phyloP scores from a whole-genome alignment of 2,329 filamentous ascomycete species.

The Epichloe festucae region DNA sequence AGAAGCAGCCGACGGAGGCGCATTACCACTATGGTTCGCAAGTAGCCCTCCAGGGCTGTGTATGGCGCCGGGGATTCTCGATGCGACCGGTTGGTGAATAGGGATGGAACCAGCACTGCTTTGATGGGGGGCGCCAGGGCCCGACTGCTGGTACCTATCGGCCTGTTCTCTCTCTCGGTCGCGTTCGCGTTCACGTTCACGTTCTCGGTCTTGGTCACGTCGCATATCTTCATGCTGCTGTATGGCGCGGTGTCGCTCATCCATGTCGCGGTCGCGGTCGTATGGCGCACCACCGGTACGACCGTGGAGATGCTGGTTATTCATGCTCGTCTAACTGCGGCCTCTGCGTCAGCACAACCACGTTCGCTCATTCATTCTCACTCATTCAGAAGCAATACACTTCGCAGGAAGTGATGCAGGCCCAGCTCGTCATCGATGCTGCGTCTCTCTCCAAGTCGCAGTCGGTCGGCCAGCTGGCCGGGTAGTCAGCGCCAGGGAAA shows the following conservation, averaged over 20 bases:
- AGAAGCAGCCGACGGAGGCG: conserved; percentile 35
- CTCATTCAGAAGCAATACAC: not conserved
- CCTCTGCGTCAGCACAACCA: conserved; percentile 3
- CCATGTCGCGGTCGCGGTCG: conserved; percentile 36
- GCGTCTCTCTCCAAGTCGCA: not conserved
- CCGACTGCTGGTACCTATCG: conserved; percentile 54
- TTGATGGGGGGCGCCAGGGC: conserved; percentile 45
- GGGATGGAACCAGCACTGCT: conserved; percentile 80
- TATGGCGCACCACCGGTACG: conserved; percentile 27
- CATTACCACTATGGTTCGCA: conserved; percentile 53
- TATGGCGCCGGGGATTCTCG: conserved; percentile 66
- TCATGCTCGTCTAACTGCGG: conserved; percentile 25
- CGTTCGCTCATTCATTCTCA: conserved; percentile 7
- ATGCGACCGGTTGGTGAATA: conserved; percentile 86
- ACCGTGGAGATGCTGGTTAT: conserved; percentile 31
- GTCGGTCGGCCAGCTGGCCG: not conserved
- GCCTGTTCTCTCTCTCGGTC: conserved; percentile 31
- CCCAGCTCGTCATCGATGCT: not conserved
- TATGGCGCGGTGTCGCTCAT: conserved; percentile 33
- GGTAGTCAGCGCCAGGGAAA: not conserved
- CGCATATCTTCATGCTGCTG: conserved; percentile 36
- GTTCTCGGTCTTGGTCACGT: conserved; percentile 37
- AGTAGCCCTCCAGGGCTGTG: conserved; percentile 87
- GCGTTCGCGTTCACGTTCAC: conserved; percentile 52
- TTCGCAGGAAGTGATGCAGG: no score